Evolutionary conservation across 179 eudicot species (phyloP).

Genomic region (Beta lomatogona): DNA sequence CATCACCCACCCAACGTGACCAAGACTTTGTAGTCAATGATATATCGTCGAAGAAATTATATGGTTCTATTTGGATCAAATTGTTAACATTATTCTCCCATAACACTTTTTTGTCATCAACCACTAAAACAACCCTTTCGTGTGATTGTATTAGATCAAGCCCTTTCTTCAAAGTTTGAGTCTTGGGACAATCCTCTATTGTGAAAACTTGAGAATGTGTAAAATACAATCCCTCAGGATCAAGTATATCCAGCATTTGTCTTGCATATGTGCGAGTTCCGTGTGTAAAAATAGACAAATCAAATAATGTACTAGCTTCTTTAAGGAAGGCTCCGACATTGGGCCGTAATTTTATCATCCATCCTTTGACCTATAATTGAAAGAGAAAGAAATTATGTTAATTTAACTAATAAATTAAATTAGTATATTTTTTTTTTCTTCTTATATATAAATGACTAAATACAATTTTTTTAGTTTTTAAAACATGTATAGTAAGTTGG

Average conservation of each 20-base stretch:
- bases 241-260: not conserved
- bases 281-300: constrained; percentile 3
- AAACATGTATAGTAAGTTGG: too few relatives aligned
- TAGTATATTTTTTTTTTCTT: too few relatives aligned
- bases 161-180: not conserved
- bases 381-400: not conserved
- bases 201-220: not conserved
- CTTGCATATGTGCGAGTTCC: not conserved
- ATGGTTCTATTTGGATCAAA: constrained; percentile 6
- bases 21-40: not conserved
- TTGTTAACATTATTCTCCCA: not conserved
- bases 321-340: not conserved
- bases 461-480: too few relatives aligned
- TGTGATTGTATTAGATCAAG: not conserved
- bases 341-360: not conserved
- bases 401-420: not conserved
- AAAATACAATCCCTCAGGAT: constrained; percentile 5
- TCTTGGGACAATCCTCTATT: not conserved
- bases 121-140: not conserved
- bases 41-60: not conserved
- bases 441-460: too few relatives aligned
- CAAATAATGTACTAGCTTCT: constrained; percentile 10
- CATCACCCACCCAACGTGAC: not conserved
- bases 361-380: not conserved
- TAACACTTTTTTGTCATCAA: not conserved